phyloP scores from a whole-genome alignment of 2,329 filamentous ascomycete genomes.

The Talaromyces rugulosus region DNA sequence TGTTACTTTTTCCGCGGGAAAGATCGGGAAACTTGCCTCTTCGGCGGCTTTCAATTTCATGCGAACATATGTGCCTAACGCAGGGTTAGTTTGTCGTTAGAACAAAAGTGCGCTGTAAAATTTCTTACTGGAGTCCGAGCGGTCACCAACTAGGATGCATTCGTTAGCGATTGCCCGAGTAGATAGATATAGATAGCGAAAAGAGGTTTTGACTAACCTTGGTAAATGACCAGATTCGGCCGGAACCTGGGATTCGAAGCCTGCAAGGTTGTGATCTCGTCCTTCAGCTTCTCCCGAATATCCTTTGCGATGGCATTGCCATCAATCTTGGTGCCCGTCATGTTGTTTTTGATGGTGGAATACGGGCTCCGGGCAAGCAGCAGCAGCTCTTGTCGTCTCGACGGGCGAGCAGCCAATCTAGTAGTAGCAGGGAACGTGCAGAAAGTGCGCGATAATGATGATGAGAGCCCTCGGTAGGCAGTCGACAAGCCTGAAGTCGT shows the following conservation, averaged over 20 bases:
- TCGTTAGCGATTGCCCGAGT: background rate
- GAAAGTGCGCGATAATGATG: background rate
- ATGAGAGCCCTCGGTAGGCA: constrained; percentile 4
- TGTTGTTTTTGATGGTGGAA: constrained; percentile 52
- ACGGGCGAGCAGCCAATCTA: background rate
- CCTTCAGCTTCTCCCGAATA: constrained; percentile 77
- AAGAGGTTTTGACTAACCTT: constrained; percentile 56
- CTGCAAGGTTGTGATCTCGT: constrained; percentile 78
- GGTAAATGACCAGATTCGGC: constrained; percentile 89
- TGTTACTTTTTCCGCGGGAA: constrained; percentile 5
- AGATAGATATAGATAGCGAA: background rate
- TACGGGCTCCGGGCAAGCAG: constrained; percentile 9
- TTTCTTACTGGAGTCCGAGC: constrained; percentile 79
- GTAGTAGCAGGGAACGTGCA: background rate
- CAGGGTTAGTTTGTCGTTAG: constrained; percentile 22
- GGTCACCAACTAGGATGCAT: constrained; percentile 68
- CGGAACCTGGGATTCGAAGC: constrained; percentile 79
- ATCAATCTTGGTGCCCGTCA: constrained; percentile 90
- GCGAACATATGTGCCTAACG: constrained; percentile 87
- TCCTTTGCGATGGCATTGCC: constrained; percentile 90
- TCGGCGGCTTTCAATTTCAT: constrained; percentile 98
- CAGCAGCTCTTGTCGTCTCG: background rate
- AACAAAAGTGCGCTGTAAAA: constrained; percentile 13
- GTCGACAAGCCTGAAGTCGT: constrained; percentile 3
- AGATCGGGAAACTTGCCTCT: constrained; percentile 57